Evolutionary conservation across 2,329 filamentous ascomycete species (phyloP), one percentile per base, ranked within the genome.

Genomic region (Calonectria crousiana): DNA sequence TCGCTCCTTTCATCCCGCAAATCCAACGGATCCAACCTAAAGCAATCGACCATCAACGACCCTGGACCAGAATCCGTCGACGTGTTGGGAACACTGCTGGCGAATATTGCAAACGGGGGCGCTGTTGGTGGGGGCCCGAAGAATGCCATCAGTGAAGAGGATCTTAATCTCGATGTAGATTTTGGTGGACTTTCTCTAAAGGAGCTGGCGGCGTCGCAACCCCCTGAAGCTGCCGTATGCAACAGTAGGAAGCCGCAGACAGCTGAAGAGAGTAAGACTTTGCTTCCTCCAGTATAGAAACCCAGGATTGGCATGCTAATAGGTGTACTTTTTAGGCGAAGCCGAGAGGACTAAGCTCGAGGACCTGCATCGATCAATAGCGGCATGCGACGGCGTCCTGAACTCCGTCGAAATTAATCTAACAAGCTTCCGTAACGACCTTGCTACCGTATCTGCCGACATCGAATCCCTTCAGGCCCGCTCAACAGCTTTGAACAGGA

Each of bases 351-450:
- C 93, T 81, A 96, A 93, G 81, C 98, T 98, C 80, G 93, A 98
- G 84, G 95, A 97, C 71, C 89, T 99, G 52, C 97, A 98, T 85
- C 92, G 91, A 80, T 97, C 96, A 5, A 98, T 99, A 80, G 85
- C 89, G 82, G 94, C 95, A 66, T 99, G 96, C 86, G 97, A 99
- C 84, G 94, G 98, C 82, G 95, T 98, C 66, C 90, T 98, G 58
- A 94, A 93, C 84, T 98, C 96, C 0, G 97, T 99, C 69, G 96
- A 99, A 86, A 93, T 92, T 38, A 98, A 98, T 83, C 89, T 99
- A 68, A 94, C 94, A 47, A 96, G 93, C 83, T 99, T 99, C 82
- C 95, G 97, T 82, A 94, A 95, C 74, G 97, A 99, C 84, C 91
- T 99, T 14, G 96, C 95, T 11, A 91, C 92, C 18, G 97, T 99